Base-by-base conservation (phyloP, 2,329 filamentous ascomycete genomes). In the Pseudogymnoascus sp. region DNA sequence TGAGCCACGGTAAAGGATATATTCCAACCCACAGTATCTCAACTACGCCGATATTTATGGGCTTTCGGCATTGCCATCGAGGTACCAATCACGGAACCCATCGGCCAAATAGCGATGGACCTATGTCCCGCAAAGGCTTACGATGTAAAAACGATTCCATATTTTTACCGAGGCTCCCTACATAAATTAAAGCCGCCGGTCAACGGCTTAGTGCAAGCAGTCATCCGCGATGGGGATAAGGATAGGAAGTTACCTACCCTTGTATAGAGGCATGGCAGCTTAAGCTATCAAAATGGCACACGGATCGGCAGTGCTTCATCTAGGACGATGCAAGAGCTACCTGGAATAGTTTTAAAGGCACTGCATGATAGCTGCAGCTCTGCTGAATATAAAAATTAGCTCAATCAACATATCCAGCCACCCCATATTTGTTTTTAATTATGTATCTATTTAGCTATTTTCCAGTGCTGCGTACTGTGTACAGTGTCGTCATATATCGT, bases 401-500 rank as follows among this genome's bases (percentile, higher is more conserved):
- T 4, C 12, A 25, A 56, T 34, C 25, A 56, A 18, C n/a, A 56
- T 31, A 34, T 56, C 16, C 0, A 34, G 49, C 9, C 16, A 21
- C 14, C 1, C 9, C n/a, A 34, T 56, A 34, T 18, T 56, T 56
- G 28, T 56, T 56, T 56, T 56, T 34, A 34, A 34, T 56, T 34
- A 21, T 34, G n/a, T 56, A 34, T 56, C 14, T 56, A 34, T 21
- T 56, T 56, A 18, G 28, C 16, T 56, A 16, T 7, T 56, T 34
- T 56, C 34, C 16, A 18, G 28, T 34, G 46, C 25, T 31, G n/a
- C 25, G 14, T 56, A 2, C 4, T 18, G 46, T 6, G 49, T 16
- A 34, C 49, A 7, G 49, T 56, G 49, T 56, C 28, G 49, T 56
- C 49, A 56, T 56, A 18, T 56, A 56, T 21, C 49, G 49, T 56